These are phyloP conservation scores for Coriolopsis trogii DNA, from an alignment of 1,284 basidiomycete species.

Conservation along the genomic window DNA sequence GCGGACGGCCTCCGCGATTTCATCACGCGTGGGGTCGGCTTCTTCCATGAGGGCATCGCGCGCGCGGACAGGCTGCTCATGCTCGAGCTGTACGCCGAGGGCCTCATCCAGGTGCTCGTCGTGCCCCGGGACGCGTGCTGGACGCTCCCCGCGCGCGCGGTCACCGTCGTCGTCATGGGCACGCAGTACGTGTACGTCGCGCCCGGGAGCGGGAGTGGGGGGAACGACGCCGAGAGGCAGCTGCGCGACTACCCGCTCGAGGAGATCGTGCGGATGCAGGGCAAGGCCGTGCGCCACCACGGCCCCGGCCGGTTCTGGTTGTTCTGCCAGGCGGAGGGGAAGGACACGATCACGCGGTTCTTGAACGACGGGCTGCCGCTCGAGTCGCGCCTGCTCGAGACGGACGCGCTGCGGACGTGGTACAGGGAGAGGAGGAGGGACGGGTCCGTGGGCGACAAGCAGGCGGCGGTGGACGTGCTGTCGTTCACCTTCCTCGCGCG, in stretches of 20 bases:
- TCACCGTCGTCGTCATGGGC: conserved; percentile 87
- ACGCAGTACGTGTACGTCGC: conserved; percentile 79
- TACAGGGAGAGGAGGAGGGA: conserved; percentile 44
- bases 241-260: conserved; percentile 79
- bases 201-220: conserved; percentile 41
- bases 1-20: conserved; percentile 65
- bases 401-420: conserved; percentile 56
- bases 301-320: conserved; percentile 74
- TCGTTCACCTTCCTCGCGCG: conserved; percentile 83
- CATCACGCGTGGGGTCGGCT: conserved; percentile 87
- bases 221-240: too few species aligned
- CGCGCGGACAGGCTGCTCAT: conserved; percentile 77
- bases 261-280: conserved; percentile 92
- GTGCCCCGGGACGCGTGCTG: conserved; percentile 85
- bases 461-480: conserved; percentile 77
- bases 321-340: conserved; percentile 85
- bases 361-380: conserved; percentile 87
- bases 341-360: conserved; percentile 80
- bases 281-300: conserved; percentile 73
- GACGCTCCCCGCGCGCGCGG: conserved; percentile 82
- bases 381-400: conserved; percentile 78
- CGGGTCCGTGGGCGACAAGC: conserved; percentile 51
- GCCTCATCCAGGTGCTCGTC: conserved; percentile 83
- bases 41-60: conserved; percentile 80
- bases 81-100: conserved; percentile 83